These are phyloP conservation scores for Pilobolus umbonatus DNA, from an alignment of 192 early-diverging fungal genomes.

Conservation along the genomic window DNA sequence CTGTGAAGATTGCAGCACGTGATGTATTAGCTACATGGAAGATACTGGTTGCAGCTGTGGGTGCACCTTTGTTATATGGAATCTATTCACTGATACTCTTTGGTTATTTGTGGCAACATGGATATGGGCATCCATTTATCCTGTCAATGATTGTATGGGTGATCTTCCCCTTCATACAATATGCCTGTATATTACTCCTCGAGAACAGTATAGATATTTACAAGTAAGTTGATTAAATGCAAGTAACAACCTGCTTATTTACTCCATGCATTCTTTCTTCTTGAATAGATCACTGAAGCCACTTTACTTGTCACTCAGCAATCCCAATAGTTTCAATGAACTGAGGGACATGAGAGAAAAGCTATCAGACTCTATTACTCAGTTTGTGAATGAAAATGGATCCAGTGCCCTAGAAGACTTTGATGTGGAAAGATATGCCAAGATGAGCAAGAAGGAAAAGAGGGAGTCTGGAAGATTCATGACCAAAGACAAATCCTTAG, in stretches of 20 bases:
- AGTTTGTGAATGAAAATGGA: slow-evolving; percentile 75
- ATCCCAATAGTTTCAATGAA: slow-evolving; percentile 40
- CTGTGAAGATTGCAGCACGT: slow-evolving; percentile 88
- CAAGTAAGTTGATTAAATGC: slow-evolving; percentile 31
- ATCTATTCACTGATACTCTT: slow-evolving; percentile 58
- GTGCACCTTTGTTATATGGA: slow-evolving; percentile 67
- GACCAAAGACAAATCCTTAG: not conserved
- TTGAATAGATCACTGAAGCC: slow-evolving; percentile 66
- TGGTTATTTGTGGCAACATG: slow-evolving; percentile 1
- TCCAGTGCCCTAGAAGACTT: slow-evolving; percentile 69
- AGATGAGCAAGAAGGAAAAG: slow-evolving; percentile 13
- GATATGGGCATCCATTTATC: not conserved
- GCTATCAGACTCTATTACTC: slow-evolving; percentile 70
- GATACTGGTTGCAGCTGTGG: slow-evolving; percentile 67
- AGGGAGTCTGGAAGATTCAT: slow-evolving; percentile 5
- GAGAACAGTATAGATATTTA: slow-evolving; percentile 68
- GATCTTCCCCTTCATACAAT: slow-evolving; percentile 57
- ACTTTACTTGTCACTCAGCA: slow-evolving; percentile 65
- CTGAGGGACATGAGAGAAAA: slow-evolving; percentile 66
- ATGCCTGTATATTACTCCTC: slow-evolving; percentile 59
- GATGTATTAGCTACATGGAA: slow-evolving; percentile 99
- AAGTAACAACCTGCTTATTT: too few species aligned
- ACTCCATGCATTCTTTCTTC: not conserved
- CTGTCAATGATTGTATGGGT: slow-evolving; percentile 23
- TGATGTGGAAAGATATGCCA: slow-evolving; percentile 26